Evolutionary conservation across 2,329 filamentous ascomycete genomes (phyloP).

Genomic region (Clarireedia hainanense): DNA sequence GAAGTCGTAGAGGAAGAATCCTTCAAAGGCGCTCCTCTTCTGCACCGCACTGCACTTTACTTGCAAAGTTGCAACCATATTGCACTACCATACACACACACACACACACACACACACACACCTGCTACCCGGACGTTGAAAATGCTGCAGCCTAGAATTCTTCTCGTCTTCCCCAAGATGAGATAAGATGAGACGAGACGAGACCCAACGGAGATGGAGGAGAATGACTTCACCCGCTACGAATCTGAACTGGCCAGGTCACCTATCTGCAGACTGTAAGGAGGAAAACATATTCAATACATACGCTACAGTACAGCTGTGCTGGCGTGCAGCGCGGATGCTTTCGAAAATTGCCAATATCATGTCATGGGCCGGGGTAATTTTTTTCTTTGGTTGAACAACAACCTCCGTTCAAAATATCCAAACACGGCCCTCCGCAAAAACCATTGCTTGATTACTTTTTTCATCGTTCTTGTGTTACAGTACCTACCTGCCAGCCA

Average conservation of each 20-base stretch:
- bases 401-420: background rate
- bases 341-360: background rate
- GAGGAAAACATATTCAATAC: background rate
- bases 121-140: background rate
- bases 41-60: background rate
- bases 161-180: background rate
- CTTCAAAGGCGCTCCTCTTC: background rate
- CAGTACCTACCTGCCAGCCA: background rate
- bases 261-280: background rate
- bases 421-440: constrained; percentile 5
- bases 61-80: constrained; percentile 9
- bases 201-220: too few species aligned
- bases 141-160: constrained; percentile 5
- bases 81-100: background rate
- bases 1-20: constrained; percentile 8
- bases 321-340: background rate
- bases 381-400: background rate
- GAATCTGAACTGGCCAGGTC: background rate
- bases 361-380: background rate
- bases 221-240: too few species aligned
- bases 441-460: background rate
- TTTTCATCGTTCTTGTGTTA: background rate
- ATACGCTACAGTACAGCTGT: background rate
- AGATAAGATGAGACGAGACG: background rate
- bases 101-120: background rate